Conservation (phyloP, 192 early-diverging fungal genomes). For the Spizellomyces sp. region DNA sequence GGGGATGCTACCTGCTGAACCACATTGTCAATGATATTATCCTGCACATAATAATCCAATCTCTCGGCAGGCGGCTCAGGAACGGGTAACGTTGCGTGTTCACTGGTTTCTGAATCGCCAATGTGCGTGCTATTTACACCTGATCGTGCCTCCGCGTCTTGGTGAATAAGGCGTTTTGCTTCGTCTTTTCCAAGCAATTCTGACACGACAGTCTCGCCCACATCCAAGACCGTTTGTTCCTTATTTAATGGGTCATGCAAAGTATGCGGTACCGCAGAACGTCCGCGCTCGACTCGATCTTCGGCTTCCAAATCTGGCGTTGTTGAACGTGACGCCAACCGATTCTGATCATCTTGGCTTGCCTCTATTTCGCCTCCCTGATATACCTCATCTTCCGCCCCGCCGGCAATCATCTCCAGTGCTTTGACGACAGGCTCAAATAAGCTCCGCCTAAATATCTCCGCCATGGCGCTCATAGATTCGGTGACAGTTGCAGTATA, state of each 20-base stretch:
- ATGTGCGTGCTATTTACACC: not conserved
- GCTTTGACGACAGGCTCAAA: not conserved
- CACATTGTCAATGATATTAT: conserved; percentile 45
- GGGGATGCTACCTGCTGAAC: conserved; percentile 28
- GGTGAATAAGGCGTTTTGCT: not conserved
- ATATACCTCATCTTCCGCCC: not conserved
- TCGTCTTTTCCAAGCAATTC: not conserved
- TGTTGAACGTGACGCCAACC: not conserved
- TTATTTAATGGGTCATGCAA: not conserved
- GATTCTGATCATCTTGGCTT: not conserved
- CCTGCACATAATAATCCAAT: conserved; percentile 49
- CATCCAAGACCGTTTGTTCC: not conserved
- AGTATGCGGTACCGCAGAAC: not conserved
- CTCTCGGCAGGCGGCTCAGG: conserved; percentile 6
- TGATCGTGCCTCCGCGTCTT: not conserved
- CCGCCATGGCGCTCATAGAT: conserved; percentile 21
- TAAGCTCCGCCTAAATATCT: not conserved
- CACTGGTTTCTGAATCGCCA: not conserved
- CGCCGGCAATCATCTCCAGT: not conserved
- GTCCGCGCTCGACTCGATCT: not conserved
- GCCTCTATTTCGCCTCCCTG: not conserved
- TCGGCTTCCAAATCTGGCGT: not conserved
- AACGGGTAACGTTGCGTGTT: not conserved
- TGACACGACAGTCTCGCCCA: not conserved
- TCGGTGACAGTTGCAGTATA: conserved; percentile 15